Base-by-base conservation (phyloP, 179 eudicot species). In the Amaranthus tricolor region DNA sequence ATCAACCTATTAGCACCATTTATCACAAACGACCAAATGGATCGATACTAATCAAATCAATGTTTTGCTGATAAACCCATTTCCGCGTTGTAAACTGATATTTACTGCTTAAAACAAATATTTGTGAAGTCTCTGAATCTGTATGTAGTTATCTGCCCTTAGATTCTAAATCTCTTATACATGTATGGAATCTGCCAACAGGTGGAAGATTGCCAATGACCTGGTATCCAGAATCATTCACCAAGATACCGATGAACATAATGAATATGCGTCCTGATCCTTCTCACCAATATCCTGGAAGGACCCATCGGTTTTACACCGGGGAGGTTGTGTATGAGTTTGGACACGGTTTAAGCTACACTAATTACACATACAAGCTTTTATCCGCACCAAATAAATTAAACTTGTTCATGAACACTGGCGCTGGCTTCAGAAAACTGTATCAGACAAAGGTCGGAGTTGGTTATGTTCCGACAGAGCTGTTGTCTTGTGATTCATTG, bases 251-350 rank as follows among this genome's bases (percentile, higher is more conserved):
- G 6, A 95, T 95, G 97, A 87, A 52, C n/a, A 86, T 93, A 82
- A 95, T 93, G 97, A 85, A 85, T 83, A 87, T 95, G 99, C 83
- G 99, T 63, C 86, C 99, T 53, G 88, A 92, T 79, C 89, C 95
- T 53, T 84, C 93, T 71, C 85, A 83, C 57, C 82, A 73, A 54
- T 95, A 95, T 83, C 97, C 97, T 0, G 99, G 99, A 76, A 87
- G 99, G 82, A 93, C 97, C 69, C 85, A 95, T 67, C 87, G 99
- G 57, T 95, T 95, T 70, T 95, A 95, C 76, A 90, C 91, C 0
- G 97, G 95, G 53, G 81, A 85, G 21, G 74, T 75, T 16, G 78
- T 93, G 5, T 95, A 88, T 66, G 81, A 75, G 19, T 95, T 95
- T 76, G 99, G 99, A 61, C 79, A 95, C 50, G 97, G 99, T 72